phyloP scores from a whole-genome alignment of 257 asterid genomes.

The Knoxia roxburghii region DNA sequence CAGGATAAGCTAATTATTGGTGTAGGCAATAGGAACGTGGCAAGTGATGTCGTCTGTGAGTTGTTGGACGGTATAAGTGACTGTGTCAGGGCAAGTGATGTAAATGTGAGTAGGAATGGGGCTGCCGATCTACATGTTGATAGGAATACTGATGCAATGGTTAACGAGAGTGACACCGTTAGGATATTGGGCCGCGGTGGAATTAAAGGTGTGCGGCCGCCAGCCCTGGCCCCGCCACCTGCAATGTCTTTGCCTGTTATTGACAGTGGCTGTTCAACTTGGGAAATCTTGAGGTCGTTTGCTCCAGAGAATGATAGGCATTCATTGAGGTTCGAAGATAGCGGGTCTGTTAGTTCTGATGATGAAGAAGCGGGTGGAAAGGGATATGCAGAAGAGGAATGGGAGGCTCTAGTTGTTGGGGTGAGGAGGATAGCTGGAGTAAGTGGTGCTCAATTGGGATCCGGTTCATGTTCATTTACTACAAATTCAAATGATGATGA shows the following conservation, averaged over 20 bases:
- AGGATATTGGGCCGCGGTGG: conserved; percentile 32
- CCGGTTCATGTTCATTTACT: conserved; percentile 61
- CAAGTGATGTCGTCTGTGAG: conserved; percentile 15
- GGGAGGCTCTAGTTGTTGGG: conserved; percentile 15
- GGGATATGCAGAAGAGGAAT: conserved; percentile 28
- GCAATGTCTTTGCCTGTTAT: conserved; percentile 41
- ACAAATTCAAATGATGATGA: conserved; percentile 65
- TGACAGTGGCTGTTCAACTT: conserved; percentile 56
- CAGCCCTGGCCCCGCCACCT: conserved; percentile 63
- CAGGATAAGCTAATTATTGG: neutral
- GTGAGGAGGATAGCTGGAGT: conserved; percentile 25
- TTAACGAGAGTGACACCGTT: conserved; percentile 14
- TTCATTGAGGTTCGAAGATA: conserved; percentile 30
- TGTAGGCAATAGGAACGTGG: neutral
- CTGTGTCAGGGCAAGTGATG: conserved; percentile 17
- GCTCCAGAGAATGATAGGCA: conserved; percentile 39
- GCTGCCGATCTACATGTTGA: neutral
- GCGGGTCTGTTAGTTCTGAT: conserved; percentile 22
- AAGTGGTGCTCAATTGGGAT: conserved; percentile 30
- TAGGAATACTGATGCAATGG: conserved; percentile 3
- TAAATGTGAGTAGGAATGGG: conserved; percentile 9
- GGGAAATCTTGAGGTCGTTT: conserved; percentile 61
- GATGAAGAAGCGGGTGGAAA: conserved; percentile 42
- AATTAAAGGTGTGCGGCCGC: conserved; percentile 73
- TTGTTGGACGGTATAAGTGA: neutral